Percentiles rank a stretch among this genome's conserved stretches.
phyloP scores from a whole-genome alignment of 225 moss, liverwort and hornwort genomes.

The Marchantia polymorpha region DNA sequence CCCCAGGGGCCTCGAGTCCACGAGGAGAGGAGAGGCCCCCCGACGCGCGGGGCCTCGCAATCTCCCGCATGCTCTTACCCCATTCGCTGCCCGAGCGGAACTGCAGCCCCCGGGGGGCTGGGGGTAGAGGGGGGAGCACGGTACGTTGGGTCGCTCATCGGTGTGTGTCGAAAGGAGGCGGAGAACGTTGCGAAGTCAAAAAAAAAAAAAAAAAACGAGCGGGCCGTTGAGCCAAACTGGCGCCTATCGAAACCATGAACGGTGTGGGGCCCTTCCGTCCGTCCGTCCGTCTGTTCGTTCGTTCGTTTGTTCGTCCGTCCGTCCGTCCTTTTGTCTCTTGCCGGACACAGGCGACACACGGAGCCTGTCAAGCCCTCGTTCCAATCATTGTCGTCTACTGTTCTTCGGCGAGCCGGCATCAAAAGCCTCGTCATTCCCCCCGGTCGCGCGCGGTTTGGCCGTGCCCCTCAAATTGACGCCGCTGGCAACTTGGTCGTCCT shows the following conservation, averaged over 20 bases:
- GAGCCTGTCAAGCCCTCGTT: slow-evolving; percentile 4
- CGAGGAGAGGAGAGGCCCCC: not conserved
- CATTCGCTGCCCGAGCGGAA: not conserved
- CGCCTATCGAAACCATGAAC: not conserved
- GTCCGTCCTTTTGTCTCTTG: not conserved
- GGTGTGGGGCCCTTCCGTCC: too few species aligned
- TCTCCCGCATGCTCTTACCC: not conserved
- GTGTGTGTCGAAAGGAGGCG: not conserved
- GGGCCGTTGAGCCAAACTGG: not conserved
- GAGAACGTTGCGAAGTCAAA: not conserved
- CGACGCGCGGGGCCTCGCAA: not conserved
- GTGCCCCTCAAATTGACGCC: not conserved
- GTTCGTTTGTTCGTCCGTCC: not conserved
- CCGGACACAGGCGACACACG: slow-evolving; percentile 7
- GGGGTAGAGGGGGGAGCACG: too few species aligned
- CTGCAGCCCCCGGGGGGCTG: not conserved
- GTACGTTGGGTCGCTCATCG: not conserved
- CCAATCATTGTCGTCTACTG: slow-evolving; percentile 20
- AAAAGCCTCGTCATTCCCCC: not conserved
- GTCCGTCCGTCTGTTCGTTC: not conserved
- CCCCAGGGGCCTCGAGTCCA: not conserved
- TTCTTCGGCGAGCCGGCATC: not conserved
- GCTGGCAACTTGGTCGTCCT: not conserved
- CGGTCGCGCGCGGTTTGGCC: too few species aligned
- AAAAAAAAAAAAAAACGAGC: not conserved